Conservation (phyloP, 495 filamentous ascomycete genomes). For the Thozetella sp. region DNA sequence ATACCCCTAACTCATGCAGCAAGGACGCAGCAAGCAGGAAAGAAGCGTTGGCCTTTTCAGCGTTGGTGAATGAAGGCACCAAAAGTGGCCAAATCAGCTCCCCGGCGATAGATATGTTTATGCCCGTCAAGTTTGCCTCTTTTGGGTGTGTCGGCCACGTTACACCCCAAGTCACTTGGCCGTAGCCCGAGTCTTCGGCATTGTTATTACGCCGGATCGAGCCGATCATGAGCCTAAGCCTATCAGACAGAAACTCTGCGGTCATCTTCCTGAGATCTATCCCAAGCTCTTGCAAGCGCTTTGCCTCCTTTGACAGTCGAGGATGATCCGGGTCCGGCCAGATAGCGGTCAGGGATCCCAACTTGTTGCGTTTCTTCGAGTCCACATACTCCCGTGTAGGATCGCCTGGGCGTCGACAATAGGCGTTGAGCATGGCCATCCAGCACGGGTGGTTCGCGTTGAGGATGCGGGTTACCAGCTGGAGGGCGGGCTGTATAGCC, state of each 20-base stretch:
- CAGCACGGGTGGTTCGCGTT: conserved; percentile 13
- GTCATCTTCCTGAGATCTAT: background rate
- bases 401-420: conserved; percentile 11
- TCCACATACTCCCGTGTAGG: background rate
- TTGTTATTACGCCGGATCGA: background rate
- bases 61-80: conserved; percentile 19
- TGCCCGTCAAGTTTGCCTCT: background rate
- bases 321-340: background rate
- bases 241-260: background rate
- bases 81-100: conserved; percentile 37
- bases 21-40: conserved; percentile 22
- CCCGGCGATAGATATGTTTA: conserved; percentile 9
- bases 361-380: background rate
- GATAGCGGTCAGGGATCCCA: background rate
- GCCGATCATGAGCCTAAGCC: background rate
- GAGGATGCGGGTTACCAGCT: conserved; percentile 22
- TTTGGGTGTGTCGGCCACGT: background rate
- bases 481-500: conserved; percentile 31
- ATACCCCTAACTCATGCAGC: conserved; percentile 33
- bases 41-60: conserved; percentile 27
- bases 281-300: background rate
- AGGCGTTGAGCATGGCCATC: conserved; percentile 16
- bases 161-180: background rate
- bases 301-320: background rate
- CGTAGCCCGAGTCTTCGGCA: background rate